Percentiles rank a stretch among this genome's conserved stretches.
Conservation (phyloP, 106 monocot genomes). For the Dioscorea alata region DNA sequence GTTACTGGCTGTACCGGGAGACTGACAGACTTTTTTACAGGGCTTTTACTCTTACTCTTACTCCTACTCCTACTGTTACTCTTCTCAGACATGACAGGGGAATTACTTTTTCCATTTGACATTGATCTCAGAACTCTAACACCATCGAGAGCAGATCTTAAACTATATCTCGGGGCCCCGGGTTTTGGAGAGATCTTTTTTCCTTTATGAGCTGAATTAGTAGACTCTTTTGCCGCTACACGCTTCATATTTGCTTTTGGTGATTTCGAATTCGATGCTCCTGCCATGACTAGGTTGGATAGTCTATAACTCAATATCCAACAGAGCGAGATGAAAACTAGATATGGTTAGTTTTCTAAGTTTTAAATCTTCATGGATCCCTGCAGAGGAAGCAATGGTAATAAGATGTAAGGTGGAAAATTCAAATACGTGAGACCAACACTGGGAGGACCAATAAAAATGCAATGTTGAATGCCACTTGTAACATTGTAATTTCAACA, state of each 20-base stretch:
- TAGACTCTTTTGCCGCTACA: constrained; percentile 15
- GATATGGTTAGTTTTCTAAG: no score
- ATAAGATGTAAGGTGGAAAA: no score
- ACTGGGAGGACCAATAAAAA: no score
- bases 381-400: no score
- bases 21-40: not conserved
- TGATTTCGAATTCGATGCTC: constrained; percentile 5
- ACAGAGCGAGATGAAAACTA: no score
- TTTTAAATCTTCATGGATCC: no score
- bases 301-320: not conserved
- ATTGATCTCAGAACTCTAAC: constrained; percentile 59
- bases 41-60: no score
- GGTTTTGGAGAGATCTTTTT: constrained; percentile 25
- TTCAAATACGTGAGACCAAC: no score
- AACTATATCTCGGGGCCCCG: constrained; percentile 35
- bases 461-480: no score
- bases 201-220: constrained; percentile 16
- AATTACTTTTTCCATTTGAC: constrained; percentile 22
- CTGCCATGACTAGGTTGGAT: constrained; percentile 1
- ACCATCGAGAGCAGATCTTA: constrained; percentile 55
- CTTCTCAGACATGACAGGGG: constrained; percentile 2
- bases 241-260: constrained; percentile 15
- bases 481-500: no score
- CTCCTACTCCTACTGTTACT: no score
- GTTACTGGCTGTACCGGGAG: constrained; percentile 12